A percentile compares a stretch with the other conserved stretches of the same genome.
phyloP scores from a whole-genome alignment of 1,139 yeast genomes.

The Protomyces inouyei region DNA sequence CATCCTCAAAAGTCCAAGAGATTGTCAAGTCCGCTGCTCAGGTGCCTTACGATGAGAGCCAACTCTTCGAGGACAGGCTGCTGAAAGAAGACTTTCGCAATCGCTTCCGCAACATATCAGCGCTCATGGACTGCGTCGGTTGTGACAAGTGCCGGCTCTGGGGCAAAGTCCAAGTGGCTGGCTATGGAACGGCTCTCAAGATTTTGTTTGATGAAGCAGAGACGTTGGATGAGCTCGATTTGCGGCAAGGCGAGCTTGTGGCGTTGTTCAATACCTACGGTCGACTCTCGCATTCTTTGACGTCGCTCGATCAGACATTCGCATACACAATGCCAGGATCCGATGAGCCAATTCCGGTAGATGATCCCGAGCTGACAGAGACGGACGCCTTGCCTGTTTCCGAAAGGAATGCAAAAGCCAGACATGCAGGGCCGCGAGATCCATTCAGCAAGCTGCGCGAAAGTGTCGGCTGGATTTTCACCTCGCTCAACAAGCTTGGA shows the following conservation, averaged over 20 bases:
- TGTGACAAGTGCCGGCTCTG: constrained; percentile 96
- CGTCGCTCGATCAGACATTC: constrained; percentile 62
- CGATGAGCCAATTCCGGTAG: constrained; percentile 3
- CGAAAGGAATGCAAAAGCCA: constrained; percentile 3
- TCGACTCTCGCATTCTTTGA: constrained; percentile 77
- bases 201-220: constrained; percentile 61
- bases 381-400: constrained; percentile 5
- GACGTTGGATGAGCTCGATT: constrained; percentile 37
- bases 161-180: constrained; percentile 96
- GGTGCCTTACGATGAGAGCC: constrained; percentile 52
- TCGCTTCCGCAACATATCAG: constrained; percentile 82
- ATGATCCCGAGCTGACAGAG: constrained; percentile 4
- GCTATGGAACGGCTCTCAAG: constrained; percentile 94
- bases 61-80: constrained; percentile 48
- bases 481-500: background rate
- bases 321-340: constrained; percentile 39
- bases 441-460: background rate
- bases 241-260: constrained; percentile 76
- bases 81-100: constrained; percentile 75
- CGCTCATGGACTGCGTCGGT: constrained; percentile 96
- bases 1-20: constrained; percentile 11
- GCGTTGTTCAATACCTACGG: constrained; percentile 90
- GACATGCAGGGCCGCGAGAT: constrained; percentile 14
- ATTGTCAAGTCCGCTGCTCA: constrained; percentile 40
- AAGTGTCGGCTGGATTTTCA: background rate